Evolutionary conservation across 495 filamentous ascomycete species (phyloP), one percentile per base, ranked within the genome.

Genomic region (Tuber calosporum): DNA sequence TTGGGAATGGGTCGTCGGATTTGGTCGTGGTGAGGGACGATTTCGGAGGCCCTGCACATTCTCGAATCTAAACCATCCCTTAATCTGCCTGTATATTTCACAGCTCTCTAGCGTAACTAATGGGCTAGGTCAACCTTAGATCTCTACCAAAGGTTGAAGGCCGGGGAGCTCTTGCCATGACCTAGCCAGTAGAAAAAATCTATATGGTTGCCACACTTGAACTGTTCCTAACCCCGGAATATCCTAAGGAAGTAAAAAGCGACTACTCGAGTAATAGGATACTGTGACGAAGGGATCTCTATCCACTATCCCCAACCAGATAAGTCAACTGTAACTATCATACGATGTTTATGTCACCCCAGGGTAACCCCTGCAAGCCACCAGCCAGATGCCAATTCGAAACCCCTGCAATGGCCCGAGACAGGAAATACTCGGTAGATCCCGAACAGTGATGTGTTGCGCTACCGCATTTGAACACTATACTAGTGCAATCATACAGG

Each of bases 281-380:
- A 42, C 41, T n/a, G n/a, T n/a, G n/a, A n/a, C n/a, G n/a, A n/a
- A 1, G 41, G 41, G 13, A 43, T 17, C 42, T 11, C 15, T 4
- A 53, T 26, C 8, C n/a, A 2, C 1, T 17, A 62, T 26, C 26
- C 11, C 53, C 53, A 62, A 34, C 53, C 53, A 62, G 53, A 34
- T 62, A 62, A 19, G 53, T 62, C 15, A 13, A 17, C 53, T 62
- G 53, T 34, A 62, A 62, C 53, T 11, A 62, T 62, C 53, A 30
- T 62, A 62, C 53, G 53, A 62, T 62, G n/a, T 62, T 62, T 62
- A 62, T 62, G 53, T 62, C 53, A 62, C 26, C 53, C 30, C 30
- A n/a, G n/a, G 53, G 26, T 62, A 62, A 34, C 26, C 53, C 53
- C 48, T n/a, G 48, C 48, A 58, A 58, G 48, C 48, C n/a, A n/a